Base-by-base conservation (phyloP, 179 eudicot genomes). In the Actinidia polygama region DNA sequence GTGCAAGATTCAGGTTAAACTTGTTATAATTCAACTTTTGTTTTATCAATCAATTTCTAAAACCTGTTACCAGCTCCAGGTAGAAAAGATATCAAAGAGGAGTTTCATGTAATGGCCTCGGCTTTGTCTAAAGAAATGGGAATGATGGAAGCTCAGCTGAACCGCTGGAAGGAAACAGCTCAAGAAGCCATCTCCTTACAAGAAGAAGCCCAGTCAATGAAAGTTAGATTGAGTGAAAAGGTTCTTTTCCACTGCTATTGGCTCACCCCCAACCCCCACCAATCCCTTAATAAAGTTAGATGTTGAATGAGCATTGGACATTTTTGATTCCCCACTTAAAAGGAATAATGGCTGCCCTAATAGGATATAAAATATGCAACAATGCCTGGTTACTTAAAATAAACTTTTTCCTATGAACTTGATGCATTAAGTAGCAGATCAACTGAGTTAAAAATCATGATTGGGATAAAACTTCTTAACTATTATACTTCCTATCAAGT, bases 71-170 rank as follows among this genome's bases (percentile, higher is more conserved):
- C 67, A 66, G 21, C 30, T 80, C 53, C 91, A 96, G 99, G 97
- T 83, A 90, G 95, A 75, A 89, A 92, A 75, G 99, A 96, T 87
- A 86, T 94, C 75, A 94, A 93, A 89, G 89, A 90, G 57, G 99
- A 96, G 87, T 96, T 96, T 75, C 92, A 86, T 63, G 92, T 94
- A 61, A 94, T 96, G 99, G 87, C 91, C 49, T 90, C 93, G 26
- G 94, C 99, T 77, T 89, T 96, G 84, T 90, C 96, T 10, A 96
- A 92, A 90, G 99, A 96, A 89, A 89, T 91, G 89, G 90, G 83
- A 80, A 91, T 96, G 95, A 94, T 94, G 94, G 94, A 94, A 85
- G 89, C 93, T 57, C 99, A 93, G 89, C 78, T 96, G 85, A 92
- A 90, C 84, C 91, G 94, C 75, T 96, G 98, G 98, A 89, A 92